Base-by-base conservation (phyloP, 2,329 filamentous ascomycete species). In the Aspergillus fijiensis region DNA sequence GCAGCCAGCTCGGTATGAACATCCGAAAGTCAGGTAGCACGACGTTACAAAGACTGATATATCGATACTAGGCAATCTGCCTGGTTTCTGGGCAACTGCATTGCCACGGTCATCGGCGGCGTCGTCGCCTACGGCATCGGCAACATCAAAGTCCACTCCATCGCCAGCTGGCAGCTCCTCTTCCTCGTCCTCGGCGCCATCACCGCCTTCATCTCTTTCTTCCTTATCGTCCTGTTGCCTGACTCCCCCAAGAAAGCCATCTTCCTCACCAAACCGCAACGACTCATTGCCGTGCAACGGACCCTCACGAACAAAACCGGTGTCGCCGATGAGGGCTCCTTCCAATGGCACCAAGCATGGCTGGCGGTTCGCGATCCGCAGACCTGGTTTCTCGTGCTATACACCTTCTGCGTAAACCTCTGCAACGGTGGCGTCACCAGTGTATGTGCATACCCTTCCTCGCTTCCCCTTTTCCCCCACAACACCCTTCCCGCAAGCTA, bases 261-360 rank as follows among this genome's bases (percentile, higher is more conserved):
- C 23, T 82, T 80, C 61, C 67, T 82, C 25, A 76, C 62, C 11
- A 69, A 75, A 52, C 69, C 69, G 4, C 78, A 82, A 60, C 72
- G 74, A 9, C 64, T 74, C 2, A 78, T 86, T 29, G 84, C 82
- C 2, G 75, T 84, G 11, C 80, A 82, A 59, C 78, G 84, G 29
- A 81, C 85, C 1, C 73, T 81, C 2, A 73, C 67, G 10, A 85
- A 85, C 66, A 76, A 79, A 42, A 79, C 82, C 57, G 83, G 83
- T 6, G 79, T 85, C 48, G 82, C 84, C 70, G 85, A 84, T 63
- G 72, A 73, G 1, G 76, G 81, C 12, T 62, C 65, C 0, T 81
- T 81, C 68, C 75, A 75, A 58, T 70, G 64, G 69, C 71, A 75
- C 55, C 80, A 81, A 66, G 76, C 79, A 6, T 73, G 73, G 63